A percentile compares a stretch with the other conserved stretches of the same genome.
phyloP scores from a whole-genome alignment of 163 green algal species.

The Volvox carteri region DNA sequence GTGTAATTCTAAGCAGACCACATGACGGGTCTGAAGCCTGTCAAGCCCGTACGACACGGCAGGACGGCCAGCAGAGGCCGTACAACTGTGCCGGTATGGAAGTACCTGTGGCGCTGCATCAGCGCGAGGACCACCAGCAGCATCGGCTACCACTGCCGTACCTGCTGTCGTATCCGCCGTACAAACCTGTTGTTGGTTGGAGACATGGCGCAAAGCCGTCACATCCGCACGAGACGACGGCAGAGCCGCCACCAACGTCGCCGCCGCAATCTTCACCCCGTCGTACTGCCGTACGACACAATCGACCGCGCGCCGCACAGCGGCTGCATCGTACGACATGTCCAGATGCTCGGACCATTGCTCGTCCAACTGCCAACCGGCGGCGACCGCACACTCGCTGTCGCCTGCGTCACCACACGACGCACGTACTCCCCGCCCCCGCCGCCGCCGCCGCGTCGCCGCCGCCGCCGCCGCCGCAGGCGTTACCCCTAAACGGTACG shows the following conservation, averaged over 20 bases:
- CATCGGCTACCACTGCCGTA: not conserved
- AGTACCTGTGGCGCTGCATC: not conserved
- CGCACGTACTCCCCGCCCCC: not conserved
- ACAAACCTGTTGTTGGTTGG: no score
- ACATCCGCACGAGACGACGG: not conserved
- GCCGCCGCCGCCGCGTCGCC: not conserved
- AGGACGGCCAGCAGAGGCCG: not conserved
- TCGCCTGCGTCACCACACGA: not conserved
- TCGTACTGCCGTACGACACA: not conserved
- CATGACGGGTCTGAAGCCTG: constrained; percentile 22
- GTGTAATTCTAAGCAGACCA: constrained; percentile 22
- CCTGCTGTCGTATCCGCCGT: not conserved
- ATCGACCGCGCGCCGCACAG: constrained; percentile 14
- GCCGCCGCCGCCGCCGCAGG: no score
- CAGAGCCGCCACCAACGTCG: not conserved
- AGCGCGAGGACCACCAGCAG: not conserved
- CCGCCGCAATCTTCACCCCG: not conserved
- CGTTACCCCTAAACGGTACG: not conserved
- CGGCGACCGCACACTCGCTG: not conserved
- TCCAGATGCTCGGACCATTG: constrained; percentile 24
- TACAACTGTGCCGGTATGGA: not conserved
- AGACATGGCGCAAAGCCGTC: no score
- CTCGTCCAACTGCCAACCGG: constrained; percentile 19
- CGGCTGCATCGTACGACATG: not conserved
- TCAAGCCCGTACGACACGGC: constrained; percentile 21